Conservation (phyloP, 2,329 filamentous ascomycete species). For the Sarocladium brachiariae region DNA sequence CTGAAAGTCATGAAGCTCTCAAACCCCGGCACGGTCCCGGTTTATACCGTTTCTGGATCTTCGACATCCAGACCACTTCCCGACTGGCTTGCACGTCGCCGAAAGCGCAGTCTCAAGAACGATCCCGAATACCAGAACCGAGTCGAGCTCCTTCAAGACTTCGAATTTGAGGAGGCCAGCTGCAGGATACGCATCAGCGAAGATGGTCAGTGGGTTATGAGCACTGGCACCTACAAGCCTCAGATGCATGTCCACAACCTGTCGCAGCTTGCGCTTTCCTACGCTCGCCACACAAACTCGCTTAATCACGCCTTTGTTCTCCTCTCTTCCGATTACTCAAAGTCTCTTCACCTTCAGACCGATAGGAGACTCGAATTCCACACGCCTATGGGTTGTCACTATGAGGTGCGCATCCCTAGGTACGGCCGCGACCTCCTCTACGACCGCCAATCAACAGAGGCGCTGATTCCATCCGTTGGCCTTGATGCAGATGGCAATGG, state of each 20-base stretch:
- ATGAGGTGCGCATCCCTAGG: conserved; percentile 80
- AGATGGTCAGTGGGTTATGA: conserved; percentile 97
- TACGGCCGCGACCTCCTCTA: conserved; percentile 90
- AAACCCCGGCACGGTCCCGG: conserved; percentile 74
- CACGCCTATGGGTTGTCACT: conserved; percentile 79
- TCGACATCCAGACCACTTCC: conserved; percentile 81
- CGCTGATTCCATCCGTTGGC: conserved; percentile 79
- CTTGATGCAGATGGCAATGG: conserved; percentile 79
- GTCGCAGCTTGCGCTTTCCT: conserved; percentile 88
- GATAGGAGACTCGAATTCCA: conserved; percentile 92
- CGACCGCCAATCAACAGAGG: conserved; percentile 74
- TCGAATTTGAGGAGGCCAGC: conserved; percentile 95
- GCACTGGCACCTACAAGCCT: conserved; percentile 67
- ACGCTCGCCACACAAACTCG: conserved; percentile 81
- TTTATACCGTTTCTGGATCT: conserved; percentile 92
- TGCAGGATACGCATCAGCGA: conserved; percentile 84
- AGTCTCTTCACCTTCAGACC: conserved; percentile 87
- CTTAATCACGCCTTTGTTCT: conserved; percentile 88
- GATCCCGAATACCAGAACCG: conserved; percentile 90
- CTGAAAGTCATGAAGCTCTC: conserved; percentile 63
- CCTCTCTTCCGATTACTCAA: conserved; percentile 85
- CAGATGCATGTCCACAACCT: conserved; percentile 90
- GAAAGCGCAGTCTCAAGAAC: conserved; percentile 87
- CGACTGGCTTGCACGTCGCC: conserved; percentile 86
- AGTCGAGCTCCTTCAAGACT: conserved; percentile 92